These are phyloP conservation scores for Pilobolus umbonatus DNA, from an alignment of 192 early-diverging fungal species.

Conservation along the genomic window DNA sequence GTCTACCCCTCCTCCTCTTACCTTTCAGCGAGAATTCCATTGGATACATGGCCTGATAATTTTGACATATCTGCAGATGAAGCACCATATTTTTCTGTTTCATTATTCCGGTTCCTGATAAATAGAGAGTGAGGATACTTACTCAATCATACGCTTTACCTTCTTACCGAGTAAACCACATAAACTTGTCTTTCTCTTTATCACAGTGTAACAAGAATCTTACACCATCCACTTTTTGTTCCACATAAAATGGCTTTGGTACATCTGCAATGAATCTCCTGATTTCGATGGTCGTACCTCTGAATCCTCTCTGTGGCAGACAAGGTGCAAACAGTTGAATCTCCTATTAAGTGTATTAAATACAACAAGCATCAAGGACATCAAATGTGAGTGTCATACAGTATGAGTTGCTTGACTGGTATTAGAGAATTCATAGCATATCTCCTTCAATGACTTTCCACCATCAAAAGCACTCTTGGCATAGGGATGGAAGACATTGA, in stretches of 20 bases:
- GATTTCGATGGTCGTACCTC: slow-evolving; percentile 41
- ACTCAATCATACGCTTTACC: not conserved
- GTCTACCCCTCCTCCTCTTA: not conserved
- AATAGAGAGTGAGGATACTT: too few relatives aligned
- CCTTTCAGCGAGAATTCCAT: slow-evolving; percentile 5
- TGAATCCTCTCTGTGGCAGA: slow-evolving; percentile 63
- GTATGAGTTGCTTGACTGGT: too few relatives aligned
- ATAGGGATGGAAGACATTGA: slow-evolving; percentile 64
- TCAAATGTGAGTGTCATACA: too few relatives aligned
- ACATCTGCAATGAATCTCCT: slow-evolving; percentile 24
- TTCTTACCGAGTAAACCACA: slow-evolving; percentile 53
- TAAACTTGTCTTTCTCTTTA: slow-evolving; percentile 21
- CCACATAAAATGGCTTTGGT: slow-evolving; percentile 58
- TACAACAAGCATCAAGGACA: too few relatives aligned
- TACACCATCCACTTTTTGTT: slow-evolving; percentile 84
- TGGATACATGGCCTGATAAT: slow-evolving; percentile 3
- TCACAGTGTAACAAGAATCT: slow-evolving; percentile 62
- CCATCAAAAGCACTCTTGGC: slow-evolving; percentile 65
- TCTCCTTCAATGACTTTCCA: slow-evolving; percentile 55
- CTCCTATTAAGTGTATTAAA: not conserved
- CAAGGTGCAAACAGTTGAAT: slow-evolving; percentile 57
- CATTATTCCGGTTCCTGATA: slow-evolving; percentile 63
- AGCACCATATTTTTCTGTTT: slow-evolving; percentile 65
- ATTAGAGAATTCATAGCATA: slow-evolving; percentile 42
- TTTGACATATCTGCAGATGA: slow-evolving; percentile 29